These are phyloP conservation scores for Rhynchospora tenuis DNA, from an alignment of 176 grass and related monocot genomes.

Conservation along the genomic window DNA sequence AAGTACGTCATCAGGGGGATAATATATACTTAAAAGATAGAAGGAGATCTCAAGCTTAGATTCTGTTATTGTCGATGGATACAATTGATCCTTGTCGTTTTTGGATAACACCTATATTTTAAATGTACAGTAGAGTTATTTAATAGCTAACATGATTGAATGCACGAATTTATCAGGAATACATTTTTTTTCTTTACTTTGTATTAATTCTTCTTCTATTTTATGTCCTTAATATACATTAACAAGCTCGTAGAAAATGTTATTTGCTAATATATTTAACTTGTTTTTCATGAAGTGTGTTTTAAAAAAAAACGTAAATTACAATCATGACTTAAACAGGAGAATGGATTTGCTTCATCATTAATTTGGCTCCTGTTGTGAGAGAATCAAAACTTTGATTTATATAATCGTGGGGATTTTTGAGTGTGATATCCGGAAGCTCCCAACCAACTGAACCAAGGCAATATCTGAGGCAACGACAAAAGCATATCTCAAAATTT, in stretches of 20 bases:
- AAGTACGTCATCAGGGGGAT: not conserved
- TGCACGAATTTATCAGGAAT: too few species aligned
- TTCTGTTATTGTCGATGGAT: not conserved
- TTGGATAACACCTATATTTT: not conserved
- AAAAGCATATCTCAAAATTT: not conserved
- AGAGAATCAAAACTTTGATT: not conserved
- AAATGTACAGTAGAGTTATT: not conserved
- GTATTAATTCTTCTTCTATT: too few species aligned
- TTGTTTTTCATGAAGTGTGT: not conserved
- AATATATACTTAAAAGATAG: not conserved
- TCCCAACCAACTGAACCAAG: not conserved
- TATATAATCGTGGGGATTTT: not conserved
- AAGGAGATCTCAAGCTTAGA: not conserved
- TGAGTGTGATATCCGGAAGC: not conserved
- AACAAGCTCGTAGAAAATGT: too few species aligned
- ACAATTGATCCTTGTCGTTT: not conserved
- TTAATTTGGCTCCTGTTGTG: not conserved
- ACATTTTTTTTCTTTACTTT: too few species aligned
- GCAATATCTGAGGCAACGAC: slow-evolving; percentile 12
- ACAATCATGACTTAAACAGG: not conserved
- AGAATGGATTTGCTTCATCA: not conserved
- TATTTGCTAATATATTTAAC: too few species aligned
- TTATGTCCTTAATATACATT: too few species aligned
- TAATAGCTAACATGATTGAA: not conserved
- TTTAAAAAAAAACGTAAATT: not conserved